Conservation (phyloP, 106 monocot species). For the Agapanthus africanus region DNA sequence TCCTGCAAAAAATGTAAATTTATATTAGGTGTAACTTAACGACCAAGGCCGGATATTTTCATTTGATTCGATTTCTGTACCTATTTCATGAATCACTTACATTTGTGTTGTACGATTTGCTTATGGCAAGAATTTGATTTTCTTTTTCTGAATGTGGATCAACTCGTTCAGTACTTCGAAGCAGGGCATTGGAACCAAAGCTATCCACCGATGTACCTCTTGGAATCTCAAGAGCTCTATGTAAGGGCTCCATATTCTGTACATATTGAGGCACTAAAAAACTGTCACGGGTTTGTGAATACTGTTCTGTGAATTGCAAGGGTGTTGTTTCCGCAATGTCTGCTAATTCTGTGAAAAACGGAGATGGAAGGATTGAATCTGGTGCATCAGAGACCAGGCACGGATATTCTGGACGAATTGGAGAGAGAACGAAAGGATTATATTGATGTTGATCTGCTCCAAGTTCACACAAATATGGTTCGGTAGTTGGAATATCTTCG, state of each 20-base stretch:
- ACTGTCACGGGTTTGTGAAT: not conserved
- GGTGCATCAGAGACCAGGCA: not conserved
- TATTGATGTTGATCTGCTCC: not conserved
- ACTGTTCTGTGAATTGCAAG: not conserved
- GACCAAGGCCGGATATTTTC: not conserved
- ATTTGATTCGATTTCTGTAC: not conserved
- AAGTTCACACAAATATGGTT: slow-evolving; percentile 1
- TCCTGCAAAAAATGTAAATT: not conserved
- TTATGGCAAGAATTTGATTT: slow-evolving; percentile 2
- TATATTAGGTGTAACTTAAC: not conserved
- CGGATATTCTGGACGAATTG: not conserved
- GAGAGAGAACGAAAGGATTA: not conserved
- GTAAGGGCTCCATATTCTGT: not conserved
- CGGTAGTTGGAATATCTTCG: not conserved
- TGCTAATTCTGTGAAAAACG: not conserved
- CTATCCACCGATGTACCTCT: not conserved
- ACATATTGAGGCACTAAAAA: not conserved
- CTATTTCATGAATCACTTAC: not conserved
- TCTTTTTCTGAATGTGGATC: not conserved
- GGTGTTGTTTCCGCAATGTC: not conserved
- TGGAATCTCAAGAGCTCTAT: not conserved
- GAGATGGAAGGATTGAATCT: not conserved
- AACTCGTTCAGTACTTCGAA: slow-evolving; percentile 1
- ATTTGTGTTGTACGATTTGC: not conserved
- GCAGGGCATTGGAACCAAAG: not conserved